Evolutionary conservation across 192 early-diverging fungal species (phyloP).

Genomic region (Paraglomus occultum): DNA sequence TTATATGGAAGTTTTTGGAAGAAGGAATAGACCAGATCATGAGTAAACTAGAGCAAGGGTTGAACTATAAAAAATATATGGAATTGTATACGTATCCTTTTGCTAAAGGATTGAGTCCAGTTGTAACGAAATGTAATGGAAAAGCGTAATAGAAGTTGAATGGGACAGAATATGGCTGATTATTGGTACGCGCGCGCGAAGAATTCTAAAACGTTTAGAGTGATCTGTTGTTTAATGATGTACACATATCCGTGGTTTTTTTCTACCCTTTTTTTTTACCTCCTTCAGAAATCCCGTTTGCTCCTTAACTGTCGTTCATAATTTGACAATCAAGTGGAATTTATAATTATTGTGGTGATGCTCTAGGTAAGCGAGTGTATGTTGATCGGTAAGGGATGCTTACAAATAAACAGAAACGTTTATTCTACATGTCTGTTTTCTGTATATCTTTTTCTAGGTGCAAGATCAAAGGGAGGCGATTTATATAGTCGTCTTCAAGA

Average conservation of each 20-base stretch:
- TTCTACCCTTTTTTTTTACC: neutral
- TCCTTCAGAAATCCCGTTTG: neutral
- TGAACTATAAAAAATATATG: conserved; percentile 77
- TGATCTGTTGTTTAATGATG: neutral
- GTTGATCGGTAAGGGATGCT: neutral
- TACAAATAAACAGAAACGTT: neutral
- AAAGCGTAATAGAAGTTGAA: neutral
- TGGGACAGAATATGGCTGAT: neutral
- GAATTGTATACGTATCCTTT: conserved; percentile 76
- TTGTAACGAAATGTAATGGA: neutral
- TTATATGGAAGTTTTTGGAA: conserved; percentile 75
- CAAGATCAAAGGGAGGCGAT: conserved; percentile 56
- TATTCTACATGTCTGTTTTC: neutral
- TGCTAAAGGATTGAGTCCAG: neutral
- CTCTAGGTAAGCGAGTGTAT: conserved; percentile 9
- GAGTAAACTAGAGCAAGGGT: conserved; percentile 69
- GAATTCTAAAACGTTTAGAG: neutral
- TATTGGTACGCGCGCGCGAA: neutral
- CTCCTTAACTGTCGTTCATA: neutral
- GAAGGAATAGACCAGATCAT: conserved; percentile 82
- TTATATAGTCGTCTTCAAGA: conserved; percentile 49
- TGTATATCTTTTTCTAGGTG: conserved; percentile 33
- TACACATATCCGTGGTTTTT: neutral
- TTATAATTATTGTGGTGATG: conserved; percentile 67
- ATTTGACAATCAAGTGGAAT: conserved; percentile 47